Evolutionary conservation across 139 green algal species (phyloP), one percentile per base, ranked within the genome.

Genomic region (Picochlorum sp.): DNA sequence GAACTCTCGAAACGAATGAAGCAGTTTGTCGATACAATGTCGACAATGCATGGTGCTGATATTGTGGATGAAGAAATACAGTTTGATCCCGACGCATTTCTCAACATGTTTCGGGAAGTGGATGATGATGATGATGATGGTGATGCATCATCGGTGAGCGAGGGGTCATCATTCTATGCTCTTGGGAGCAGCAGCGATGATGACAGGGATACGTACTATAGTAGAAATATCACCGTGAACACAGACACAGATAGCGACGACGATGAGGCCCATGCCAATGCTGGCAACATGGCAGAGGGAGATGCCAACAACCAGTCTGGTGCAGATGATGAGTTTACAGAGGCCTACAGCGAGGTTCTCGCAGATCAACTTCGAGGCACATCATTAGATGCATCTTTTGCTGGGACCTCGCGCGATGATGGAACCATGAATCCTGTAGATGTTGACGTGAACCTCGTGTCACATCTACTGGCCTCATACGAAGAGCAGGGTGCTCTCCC

Each of bases 391-490:
- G 24, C 80, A 28, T 73, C 59, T 47, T 88, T 88, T 50, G 55
- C 8, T 41, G 34, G 34, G 34, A 41, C 56, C 77, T 30, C 18
- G 13, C 15, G 23, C 51, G 67, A 23, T 18, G 47, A 23, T 20
- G 47, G n/a, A 26, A 23, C 18, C n/a, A 55, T 20, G 47, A 23
- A 23, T 11, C 77, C 77, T 2, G 24, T 92, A 15, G 79, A 92
- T 50, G 26, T 92, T 11, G 86, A 92, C 45, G 9, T 84, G 4
- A 94, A 93, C 57, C 52, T 92, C 61, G 72, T 92, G 31, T 76
- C 77, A 51, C 90, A 71, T 57, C 49, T 92, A 65, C 57, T 92
- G 47, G 72, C 78, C 9, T 90, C 81, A 0, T 94, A 88, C 21
- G 60, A 71, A 5, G 63, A 69, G 11, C 85, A 93, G 70, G 65